Evolutionary conservation across 2,329 filamentous ascomycete species (phyloP).

Genomic region (Sodiomyces alkalinus): DNA sequence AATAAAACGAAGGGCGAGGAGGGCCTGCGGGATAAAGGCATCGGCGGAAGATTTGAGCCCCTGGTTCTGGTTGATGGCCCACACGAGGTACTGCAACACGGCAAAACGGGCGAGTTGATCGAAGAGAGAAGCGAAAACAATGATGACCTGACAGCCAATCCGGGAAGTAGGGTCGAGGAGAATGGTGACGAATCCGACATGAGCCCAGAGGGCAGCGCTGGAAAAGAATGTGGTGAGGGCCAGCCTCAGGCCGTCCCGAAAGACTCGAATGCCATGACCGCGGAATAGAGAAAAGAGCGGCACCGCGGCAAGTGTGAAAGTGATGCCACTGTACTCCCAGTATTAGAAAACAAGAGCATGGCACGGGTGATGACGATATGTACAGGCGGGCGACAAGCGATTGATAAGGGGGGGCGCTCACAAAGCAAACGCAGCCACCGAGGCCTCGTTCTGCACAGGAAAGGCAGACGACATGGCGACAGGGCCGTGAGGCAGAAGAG

Average conservation of each 20-base stretch:
- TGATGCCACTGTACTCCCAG: constrained; percentile 28
- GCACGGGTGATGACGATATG: too few species aligned
- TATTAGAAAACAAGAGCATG: too few species aligned
- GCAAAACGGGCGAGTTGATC: constrained; percentile 40
- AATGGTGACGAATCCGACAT: constrained; percentile 33
- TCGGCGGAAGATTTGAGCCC: constrained; percentile 20
- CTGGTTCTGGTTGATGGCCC: constrained; percentile 28
- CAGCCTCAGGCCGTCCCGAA: constrained; percentile 47
- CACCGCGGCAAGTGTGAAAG: constrained; percentile 34
- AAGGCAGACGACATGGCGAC: constrained; percentile 30
- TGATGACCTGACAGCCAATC: constrained; percentile 33
- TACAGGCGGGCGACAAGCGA: too few species aligned
- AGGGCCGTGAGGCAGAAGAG: constrained; percentile 10
- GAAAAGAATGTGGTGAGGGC: constrained; percentile 41
- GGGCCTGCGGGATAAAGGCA: constrained; percentile 26
- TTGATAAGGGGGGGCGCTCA: too few species aligned
- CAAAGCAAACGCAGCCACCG: constrained; percentile 40
- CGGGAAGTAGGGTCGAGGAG: constrained; percentile 26
- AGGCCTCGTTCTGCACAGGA: constrained; percentile 27
- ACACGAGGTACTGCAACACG: constrained; percentile 38
- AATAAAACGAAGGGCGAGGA: constrained; percentile 32
- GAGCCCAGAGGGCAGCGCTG: constrained; percentile 36
- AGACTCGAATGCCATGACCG: constrained; percentile 30
- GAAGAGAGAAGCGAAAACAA: constrained; percentile 36
- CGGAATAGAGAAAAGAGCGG: constrained; percentile 29